Base-by-base conservation (phyloP, 2,329 filamentous ascomycete species). In the Conoideocrella luteorostrata region DNA sequence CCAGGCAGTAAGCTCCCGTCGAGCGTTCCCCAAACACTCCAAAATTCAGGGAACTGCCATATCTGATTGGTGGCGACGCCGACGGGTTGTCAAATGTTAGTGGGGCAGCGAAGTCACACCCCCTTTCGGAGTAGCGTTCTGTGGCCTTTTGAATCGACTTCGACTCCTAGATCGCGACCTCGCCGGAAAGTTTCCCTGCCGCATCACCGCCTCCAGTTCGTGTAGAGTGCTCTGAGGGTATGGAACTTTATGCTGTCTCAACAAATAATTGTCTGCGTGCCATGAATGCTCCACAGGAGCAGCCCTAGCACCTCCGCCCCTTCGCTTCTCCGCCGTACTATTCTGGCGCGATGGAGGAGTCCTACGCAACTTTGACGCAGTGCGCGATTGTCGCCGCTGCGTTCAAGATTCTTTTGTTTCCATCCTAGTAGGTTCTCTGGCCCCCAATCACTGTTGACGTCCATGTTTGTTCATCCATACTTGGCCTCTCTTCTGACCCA, bases 381-480 rank as follows among this genome's bases (percentile, higher is more conserved):
- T 90, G 85, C 72, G 88, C 88, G 53, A 69, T 95, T 53, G 82
- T 94, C 52, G 85, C 90, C 44, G 84, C 86, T 20, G 88, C 89
- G 26, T 80, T 97, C 64, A 97, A 97, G 70, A 73, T 96, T 49
- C 80, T 97, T 47, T 75, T 97, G 45, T 93, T 95, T 66, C 91
- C 91, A 23, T 86, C 91, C 54, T 97, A 97, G 90, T 95, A 75
- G 62, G 86, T 78, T 33, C 33, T 32, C n/a, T n/a, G n/a, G n/a
- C n/a, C n/a, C n/a, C n/a, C n/a, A n/a, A n/a, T n/a, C n/a, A n/a
- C n/a, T n/a, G n/a, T n/a, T n/a, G n/a, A n/a, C n/a, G n/a, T 35
- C 43, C 24, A 21, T 44, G 45, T 32, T 44, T 39, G 35, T 11
- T 22, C 17, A 5, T 24, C 2, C n/a, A n/a, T n/a, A n/a, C n/a